These are phyloP conservation scores for Spathaspora sp. DNA, from an alignment of 1,139 yeast genomes.

Conservation along the genomic window DNA sequence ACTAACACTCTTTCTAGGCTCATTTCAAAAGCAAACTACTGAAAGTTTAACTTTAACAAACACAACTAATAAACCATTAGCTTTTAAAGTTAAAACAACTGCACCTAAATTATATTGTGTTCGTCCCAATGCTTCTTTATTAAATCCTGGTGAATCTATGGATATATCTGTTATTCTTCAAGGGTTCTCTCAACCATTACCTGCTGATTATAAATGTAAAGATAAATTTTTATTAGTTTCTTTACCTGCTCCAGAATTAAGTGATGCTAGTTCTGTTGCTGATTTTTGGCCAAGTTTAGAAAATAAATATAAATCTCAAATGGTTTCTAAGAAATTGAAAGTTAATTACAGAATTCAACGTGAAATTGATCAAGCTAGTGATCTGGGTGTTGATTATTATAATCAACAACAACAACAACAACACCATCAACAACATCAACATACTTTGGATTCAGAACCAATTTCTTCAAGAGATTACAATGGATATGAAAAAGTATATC, in stretches of 20 bases:
- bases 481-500: background rate
- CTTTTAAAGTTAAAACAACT: slow-evolving; percentile 96
- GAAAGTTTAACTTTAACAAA: slow-evolving; percentile 70
- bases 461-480: too few relatives aligned
- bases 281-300: slow-evolving; percentile 76
- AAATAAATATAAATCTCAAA: slow-evolving; percentile 54
- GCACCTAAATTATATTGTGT: slow-evolving; percentile 97
- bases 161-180: slow-evolving; percentile 83
- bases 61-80: slow-evolving; percentile 59
- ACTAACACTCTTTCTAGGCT: slow-evolving; percentile 36
- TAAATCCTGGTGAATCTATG: slow-evolving; percentile 71
- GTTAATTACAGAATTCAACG: slow-evolving; percentile 54
- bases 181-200: slow-evolving; percentile 76
- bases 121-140: slow-evolving; percentile 86
- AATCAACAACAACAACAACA: background rate
- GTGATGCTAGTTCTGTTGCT: slow-evolving; percentile 57
- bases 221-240: slow-evolving; percentile 92
- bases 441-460: background rate
- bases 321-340: slow-evolving; percentile 74
- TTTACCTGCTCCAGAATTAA: slow-evolving; percentile 66
- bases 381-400: slow-evolving; percentile 13
- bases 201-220: slow-evolving; percentile 71
- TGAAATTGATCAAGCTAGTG: slow-evolving; percentile 15
- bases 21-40: slow-evolving; percentile 72
- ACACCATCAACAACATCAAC: background rate